Evolutionary conservation across 768 basidiomycete species (phyloP).

Genomic region (Lactifluus rugatus): DNA sequence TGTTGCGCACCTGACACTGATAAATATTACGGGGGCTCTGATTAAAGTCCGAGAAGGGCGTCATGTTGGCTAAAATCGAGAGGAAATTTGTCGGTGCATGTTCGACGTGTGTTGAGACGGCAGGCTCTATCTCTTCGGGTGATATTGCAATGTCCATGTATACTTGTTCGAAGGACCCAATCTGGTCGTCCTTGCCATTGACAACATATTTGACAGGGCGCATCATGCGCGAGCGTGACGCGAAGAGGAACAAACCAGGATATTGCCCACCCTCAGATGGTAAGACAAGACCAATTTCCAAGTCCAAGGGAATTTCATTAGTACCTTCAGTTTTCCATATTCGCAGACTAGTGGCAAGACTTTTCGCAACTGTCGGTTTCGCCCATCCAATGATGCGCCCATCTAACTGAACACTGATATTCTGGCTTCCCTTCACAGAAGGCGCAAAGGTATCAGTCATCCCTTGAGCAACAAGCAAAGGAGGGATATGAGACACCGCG

Average conservation of each 20-base stretch:
- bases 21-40: constrained; percentile 92
- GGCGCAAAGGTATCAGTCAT: constrained; percentile 88
- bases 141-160: constrained; percentile 98
- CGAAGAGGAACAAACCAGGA: constrained; percentile 90
- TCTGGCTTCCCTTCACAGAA: constrained; percentile 70
- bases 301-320: constrained; percentile 76
- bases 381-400: constrained; percentile 95
- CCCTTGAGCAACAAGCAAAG: constrained; percentile 74
- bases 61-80: constrained; percentile 93
- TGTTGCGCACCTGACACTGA: constrained; percentile 66
- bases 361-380: constrained; percentile 55
- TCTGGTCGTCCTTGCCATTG: constrained; percentile 80
- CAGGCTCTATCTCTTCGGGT: constrained; percentile 66
- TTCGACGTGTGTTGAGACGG: constrained; percentile 84
- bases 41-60: constrained; percentile 99
- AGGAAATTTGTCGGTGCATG: constrained; percentile 91
- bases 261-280: constrained; percentile 87
- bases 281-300: constrained; percentile 91
- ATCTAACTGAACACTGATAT: constrained; percentile 89
- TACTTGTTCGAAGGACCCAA: constrained; percentile 97
- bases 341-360: constrained; percentile 77
- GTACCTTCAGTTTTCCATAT: constrained; percentile 90
- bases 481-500: constrained; percentile 67
- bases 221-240: constrained; percentile 89
- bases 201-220: constrained; percentile 85